Percentiles rank a stretch among this genome's conserved stretches.
These are phyloP conservation scores for Suhomyces faveliae DNA, from an alignment of 805 yeast genomes.

Conservation along the genomic window DNA sequence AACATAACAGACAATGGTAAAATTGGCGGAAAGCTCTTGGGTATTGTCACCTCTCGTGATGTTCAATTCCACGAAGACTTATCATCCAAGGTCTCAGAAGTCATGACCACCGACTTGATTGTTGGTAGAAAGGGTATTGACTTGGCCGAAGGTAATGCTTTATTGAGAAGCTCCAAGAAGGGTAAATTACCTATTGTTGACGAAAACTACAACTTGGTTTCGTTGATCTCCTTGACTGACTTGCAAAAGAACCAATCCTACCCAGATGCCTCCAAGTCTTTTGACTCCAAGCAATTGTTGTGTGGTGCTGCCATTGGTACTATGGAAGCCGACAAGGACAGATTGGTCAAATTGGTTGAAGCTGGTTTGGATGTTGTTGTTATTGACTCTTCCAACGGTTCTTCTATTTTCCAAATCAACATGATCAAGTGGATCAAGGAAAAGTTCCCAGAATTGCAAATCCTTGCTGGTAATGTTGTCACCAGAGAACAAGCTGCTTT, in stretches of 20 bases:
- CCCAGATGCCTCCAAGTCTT: conserved; percentile 94
- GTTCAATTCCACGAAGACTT: conserved; percentile 88
- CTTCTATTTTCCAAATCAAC: conserved; percentile 90
- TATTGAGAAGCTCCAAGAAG: conserved; percentile 89
- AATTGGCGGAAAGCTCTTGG: conserved; percentile 85
- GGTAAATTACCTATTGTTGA: conserved; percentile 97
- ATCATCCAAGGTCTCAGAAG: conserved; percentile 58
- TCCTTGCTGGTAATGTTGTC: conserved; percentile 97
- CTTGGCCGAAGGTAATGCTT: conserved; percentile 82
- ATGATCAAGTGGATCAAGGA: conserved; percentile 90
- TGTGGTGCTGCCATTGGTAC: conserved; percentile 99
- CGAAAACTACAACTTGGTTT: conserved; percentile 66
- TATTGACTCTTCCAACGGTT: conserved; percentile 95
- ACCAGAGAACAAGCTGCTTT: conserved; percentile 98
- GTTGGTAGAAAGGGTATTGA: conserved; percentile 83
- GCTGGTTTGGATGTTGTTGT: conserved; percentile 98
- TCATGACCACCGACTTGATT: conserved; percentile 88
- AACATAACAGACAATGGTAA: conserved; percentile 71
- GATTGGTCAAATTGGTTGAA: conserved; percentile 79
- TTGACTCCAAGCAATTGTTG: conserved; percentile 87
- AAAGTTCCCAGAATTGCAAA: conserved; percentile 75
- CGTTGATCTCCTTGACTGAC: conserved; percentile 92
- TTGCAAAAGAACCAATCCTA: conserved; percentile 91
- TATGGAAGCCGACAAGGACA: conserved; percentile 79
- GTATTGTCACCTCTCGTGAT: conserved; percentile 96